phyloP scores from a whole-genome alignment of 345 rosid genomes.

The Lepidium africanum region DNA sequence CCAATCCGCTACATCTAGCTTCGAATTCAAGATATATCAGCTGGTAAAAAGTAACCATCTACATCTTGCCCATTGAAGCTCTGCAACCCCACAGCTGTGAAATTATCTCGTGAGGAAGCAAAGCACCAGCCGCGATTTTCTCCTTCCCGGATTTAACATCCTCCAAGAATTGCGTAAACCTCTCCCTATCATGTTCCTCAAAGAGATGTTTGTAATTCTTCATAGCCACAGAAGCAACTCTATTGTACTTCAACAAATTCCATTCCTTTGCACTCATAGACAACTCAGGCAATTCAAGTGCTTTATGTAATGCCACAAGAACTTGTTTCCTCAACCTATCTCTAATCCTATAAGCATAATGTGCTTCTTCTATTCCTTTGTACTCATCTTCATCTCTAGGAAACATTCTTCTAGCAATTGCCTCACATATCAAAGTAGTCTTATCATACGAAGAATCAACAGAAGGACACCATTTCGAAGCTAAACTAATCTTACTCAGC shows the following conservation, averaged over 20 bases:
- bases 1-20: not conserved
- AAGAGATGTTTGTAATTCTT: slow-evolving; percentile 16
- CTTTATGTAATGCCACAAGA: slow-evolving; percentile 22
- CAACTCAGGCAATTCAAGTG: slow-evolving; percentile 21
- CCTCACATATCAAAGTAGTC: slow-evolving; percentile 29
- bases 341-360: slow-evolving; percentile 25
- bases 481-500: slow-evolving; percentile 13
- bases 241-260: slow-evolving; percentile 13
- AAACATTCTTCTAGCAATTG: slow-evolving; percentile 20
- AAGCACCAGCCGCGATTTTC: slow-evolving; percentile 46
- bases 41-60: not conserved
- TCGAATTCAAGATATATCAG: not conserved
- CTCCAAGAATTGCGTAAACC: slow-evolving; percentile 12
- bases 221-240: slow-evolving; percentile 33
- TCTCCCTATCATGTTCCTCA: slow-evolving; percentile 11
- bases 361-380: slow-evolving; percentile 17
- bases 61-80: slow-evolving; percentile 56
- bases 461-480: slow-evolving; percentile 32
- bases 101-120: slow-evolving; percentile 65
- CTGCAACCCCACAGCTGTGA: slow-evolving; percentile 37
- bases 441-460: slow-evolving; percentile 27
- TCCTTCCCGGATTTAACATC: slow-evolving; percentile 16
- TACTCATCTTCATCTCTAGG: slow-evolving; percentile 25
- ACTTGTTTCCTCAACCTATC: slow-evolving; percentile 29
- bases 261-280: slow-evolving; percentile 29